Conservation (phyloP, 192 early-diverging fungal genomes). For the Umbelopsis ramanniana region DNA sequence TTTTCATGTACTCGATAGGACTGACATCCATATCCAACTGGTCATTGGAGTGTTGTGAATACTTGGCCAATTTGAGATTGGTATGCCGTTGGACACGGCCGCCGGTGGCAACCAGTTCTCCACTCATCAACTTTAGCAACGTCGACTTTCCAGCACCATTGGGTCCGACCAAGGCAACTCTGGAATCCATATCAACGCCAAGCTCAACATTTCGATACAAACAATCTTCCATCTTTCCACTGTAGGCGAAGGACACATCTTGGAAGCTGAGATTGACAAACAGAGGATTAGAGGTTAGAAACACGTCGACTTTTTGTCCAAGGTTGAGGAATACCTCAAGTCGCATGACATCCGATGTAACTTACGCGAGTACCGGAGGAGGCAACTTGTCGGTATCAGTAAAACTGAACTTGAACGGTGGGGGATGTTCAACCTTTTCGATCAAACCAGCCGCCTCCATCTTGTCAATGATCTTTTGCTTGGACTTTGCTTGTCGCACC, state of each 20-base stretch:
- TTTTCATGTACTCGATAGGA: constrained; percentile 88
- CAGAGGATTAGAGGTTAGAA: background rate
- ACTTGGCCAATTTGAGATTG: constrained; percentile 88
- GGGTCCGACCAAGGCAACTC: constrained; percentile 93
- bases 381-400: constrained; percentile 81
- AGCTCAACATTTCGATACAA: constrained; percentile 90
- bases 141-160: constrained; percentile 94
- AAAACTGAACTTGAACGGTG: constrained; percentile 84
- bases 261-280: constrained; percentile 80
- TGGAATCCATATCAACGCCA: constrained; percentile 94
- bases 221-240: constrained; percentile 75
- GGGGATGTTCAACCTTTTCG: constrained; percentile 82
- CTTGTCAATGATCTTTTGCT: constrained; percentile 98
- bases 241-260: constrained; percentile 90
- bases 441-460: constrained; percentile 96
- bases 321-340: too few relatives aligned
- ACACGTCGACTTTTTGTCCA: background rate
- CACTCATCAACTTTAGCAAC: constrained; percentile 92
- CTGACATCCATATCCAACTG: constrained; percentile 83
- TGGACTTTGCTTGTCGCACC: constrained; percentile 94
- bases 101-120: constrained; percentile 75
- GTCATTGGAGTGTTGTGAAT: constrained; percentile 94
- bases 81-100: constrained; percentile 88
- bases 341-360: background rate
- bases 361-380: constrained; percentile 79